Percentiles rank a stretch among this genome's conserved stretches.
These are phyloP conservation scores for Arachis monticola DNA, from an alignment of 331 rosid genomes.

Conservation along the genomic window DNA sequence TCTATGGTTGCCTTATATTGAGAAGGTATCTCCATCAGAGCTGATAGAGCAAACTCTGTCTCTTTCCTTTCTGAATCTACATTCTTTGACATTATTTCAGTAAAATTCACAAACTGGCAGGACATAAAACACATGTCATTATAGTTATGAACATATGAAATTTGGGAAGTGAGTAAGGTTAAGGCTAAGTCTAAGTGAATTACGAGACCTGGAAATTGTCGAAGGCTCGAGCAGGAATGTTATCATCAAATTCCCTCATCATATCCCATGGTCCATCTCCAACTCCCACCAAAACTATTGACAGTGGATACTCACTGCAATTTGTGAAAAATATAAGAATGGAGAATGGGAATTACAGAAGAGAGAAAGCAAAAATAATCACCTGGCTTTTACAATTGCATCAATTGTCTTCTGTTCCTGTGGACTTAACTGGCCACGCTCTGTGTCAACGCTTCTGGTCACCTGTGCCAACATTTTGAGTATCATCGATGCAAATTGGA, in stretches of 20 bases:
- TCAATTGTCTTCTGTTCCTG: constrained; percentile 81
- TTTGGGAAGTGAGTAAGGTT: background rate
- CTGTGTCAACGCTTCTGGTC: constrained; percentile 80
- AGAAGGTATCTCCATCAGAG: constrained; percentile 96
- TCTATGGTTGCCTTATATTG: constrained; percentile 90
- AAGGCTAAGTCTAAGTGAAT: constrained; percentile 25
- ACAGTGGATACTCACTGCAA: constrained; percentile 81
- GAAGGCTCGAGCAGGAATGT: constrained; percentile 81
- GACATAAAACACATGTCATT: constrained; percentile 34
- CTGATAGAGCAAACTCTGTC: constrained; percentile 74
- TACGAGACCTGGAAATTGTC: constrained; percentile 84
- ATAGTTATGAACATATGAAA: constrained; percentile 12
- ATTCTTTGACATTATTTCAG: constrained; percentile 73
- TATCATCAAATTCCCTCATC: constrained; percentile 91
- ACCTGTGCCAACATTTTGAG: constrained; percentile 52
- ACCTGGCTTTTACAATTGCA: constrained; percentile 96
- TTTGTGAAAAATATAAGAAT: constrained; percentile 34
- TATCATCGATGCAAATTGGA: background rate
- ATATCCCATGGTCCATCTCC: constrained; percentile 99
- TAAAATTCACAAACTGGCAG: constrained; percentile 83
- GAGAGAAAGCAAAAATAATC: constrained; percentile 29
- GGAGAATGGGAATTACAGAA: constrained; percentile 10
- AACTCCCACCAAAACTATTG: constrained; percentile 87
- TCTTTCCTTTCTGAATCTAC: constrained; percentile 56
- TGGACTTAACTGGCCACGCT: constrained; percentile 65